Evolutionary conservation across 345 rosid species (phyloP).

Genomic region (Linum usitatissimum): DNA sequence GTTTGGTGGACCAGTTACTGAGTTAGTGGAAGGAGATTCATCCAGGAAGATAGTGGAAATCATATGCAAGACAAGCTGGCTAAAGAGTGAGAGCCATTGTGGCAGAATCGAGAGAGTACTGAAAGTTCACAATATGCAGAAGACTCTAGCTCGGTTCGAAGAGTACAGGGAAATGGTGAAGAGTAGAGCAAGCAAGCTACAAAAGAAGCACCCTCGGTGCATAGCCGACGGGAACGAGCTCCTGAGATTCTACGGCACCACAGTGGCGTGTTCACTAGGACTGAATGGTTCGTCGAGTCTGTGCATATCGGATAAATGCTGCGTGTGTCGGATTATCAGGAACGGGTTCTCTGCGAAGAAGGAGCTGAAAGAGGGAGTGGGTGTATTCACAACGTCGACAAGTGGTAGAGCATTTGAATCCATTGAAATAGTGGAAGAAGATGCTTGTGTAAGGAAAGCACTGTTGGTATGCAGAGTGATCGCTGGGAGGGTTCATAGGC

Average conservation of each 20-base stretch:
- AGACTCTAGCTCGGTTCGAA: slow-evolving; percentile 79
- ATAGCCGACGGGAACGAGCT: slow-evolving; percentile 95
- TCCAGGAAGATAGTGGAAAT: slow-evolving; percentile 98
- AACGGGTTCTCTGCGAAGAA: slow-evolving; percentile 75
- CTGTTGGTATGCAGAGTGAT: slow-evolving; percentile 89
- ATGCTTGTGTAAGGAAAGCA: slow-evolving; percentile 55
- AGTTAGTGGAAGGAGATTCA: slow-evolving; percentile 91
- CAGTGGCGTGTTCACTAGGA: slow-evolving; percentile 82
- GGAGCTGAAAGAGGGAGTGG: slow-evolving; percentile 67
- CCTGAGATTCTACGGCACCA: slow-evolving; percentile 77
- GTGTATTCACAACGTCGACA: slow-evolving; percentile 90
- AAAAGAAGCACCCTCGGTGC: slow-evolving; percentile 90
- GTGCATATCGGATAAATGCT: slow-evolving; percentile 64
- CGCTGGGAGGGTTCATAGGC: slow-evolving; percentile 94
- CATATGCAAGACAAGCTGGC: slow-evolving; percentile 86
- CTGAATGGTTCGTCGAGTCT: slow-evolving; percentile 68
- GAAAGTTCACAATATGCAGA: slow-evolving; percentile 95
- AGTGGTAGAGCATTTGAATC: slow-evolving; percentile 86
- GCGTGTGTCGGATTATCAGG: slow-evolving; percentile 65
- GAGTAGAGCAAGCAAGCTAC: slow-evolving; percentile 68
- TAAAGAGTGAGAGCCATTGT: slow-evolving; percentile 73
- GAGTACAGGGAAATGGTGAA: slow-evolving; percentile 87
- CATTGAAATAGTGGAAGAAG: slow-evolving; percentile 31
- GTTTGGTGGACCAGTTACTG: slow-evolving; percentile 52
- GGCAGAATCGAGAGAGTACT: slow-evolving; percentile 84